These are phyloP conservation scores for Geum urbanum DNA, from an alignment of 306 rosid species.

Conservation along the genomic window DNA sequence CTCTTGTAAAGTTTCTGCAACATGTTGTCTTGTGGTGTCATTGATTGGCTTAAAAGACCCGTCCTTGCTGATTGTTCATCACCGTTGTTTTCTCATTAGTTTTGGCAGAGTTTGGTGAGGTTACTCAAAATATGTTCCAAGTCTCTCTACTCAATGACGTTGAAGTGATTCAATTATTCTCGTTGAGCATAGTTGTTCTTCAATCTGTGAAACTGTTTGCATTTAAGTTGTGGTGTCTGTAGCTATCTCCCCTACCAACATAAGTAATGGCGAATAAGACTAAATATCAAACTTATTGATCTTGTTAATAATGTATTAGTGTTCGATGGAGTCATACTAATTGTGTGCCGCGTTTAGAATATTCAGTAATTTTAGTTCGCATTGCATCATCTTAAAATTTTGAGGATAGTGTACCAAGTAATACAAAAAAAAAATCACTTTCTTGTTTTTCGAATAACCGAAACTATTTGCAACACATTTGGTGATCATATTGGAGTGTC, in stretches of 20 bases:
- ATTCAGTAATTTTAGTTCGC: background rate
- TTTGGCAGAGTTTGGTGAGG: slow-evolving; percentile 3
- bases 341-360: background rate
- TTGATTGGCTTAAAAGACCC: slow-evolving; percentile 12
- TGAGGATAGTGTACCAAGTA: background rate
- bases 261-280: too few species aligned
- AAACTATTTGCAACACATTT: background rate
- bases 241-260: too few species aligned
- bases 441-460: background rate
- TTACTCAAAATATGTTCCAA: background rate
- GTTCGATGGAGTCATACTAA: too few species aligned
- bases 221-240: too few species aligned
- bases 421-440: too few species aligned
- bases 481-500: background rate
- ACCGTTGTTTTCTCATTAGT: slow-evolving; percentile 10
- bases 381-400: background rate
- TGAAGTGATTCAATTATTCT: too few species aligned
- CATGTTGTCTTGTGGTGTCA: slow-evolving; percentile 15
- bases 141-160: background rate
- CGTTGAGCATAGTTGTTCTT: background rate
- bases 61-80: background rate
- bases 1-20: slow-evolving; percentile 15
- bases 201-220: background rate
- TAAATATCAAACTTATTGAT: too few species aligned
- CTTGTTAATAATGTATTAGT: too few species aligned